Base-by-base conservation (phyloP, 1,284 basidiomycete species). In the Cerioporus squamosus region DNA sequence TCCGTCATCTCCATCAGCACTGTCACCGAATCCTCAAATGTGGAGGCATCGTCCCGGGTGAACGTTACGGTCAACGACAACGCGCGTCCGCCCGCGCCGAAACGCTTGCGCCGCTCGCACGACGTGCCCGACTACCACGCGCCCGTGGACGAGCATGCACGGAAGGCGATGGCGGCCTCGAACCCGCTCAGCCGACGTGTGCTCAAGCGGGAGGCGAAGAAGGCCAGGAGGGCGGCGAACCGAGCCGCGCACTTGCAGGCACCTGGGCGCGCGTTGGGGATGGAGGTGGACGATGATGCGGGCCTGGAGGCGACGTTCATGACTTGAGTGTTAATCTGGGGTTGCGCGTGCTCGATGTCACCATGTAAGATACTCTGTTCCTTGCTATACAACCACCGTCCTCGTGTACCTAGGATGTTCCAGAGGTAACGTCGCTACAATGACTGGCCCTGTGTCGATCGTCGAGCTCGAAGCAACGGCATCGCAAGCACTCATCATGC, bases 121-220 rank as follows among this genome's bases (percentile, higher is more conserved):
- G 79, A 82, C 20, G 64, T 85, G 20, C 80, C 82, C 3, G 72
- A 75, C 5, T 81, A 83, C 64, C 74, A 85, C 57, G 76, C 79
- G n/a, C 74, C 68, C 7, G 77, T 75, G 2, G 80, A 79, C 66
- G 66, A 65, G 54, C 61, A 66, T 39, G 64, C 63, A 77, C 76
- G 57, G 50, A 64, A 65, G 57, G 73, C 62, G 64, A 83, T 82
- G 78, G 81, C 78, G 15, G 67, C 66, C 49, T 76, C 79, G 51
- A 88, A 88, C 65, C 86, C 87, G 14, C 66, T 89, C 57, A 83
- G 78, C 53, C 74, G 87, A 53, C 79, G 75, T 64, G 73, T 77
- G 58, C 66, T 89, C 62, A 90, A 88, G 74, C 79, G 75, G 66
- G 85, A 85, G 42, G 81, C 81, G 56, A 90, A 88, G 74, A 76